Base-by-base conservation (phyloP, 1,139 yeast species). In the Magnusiomyces ingens region DNA sequence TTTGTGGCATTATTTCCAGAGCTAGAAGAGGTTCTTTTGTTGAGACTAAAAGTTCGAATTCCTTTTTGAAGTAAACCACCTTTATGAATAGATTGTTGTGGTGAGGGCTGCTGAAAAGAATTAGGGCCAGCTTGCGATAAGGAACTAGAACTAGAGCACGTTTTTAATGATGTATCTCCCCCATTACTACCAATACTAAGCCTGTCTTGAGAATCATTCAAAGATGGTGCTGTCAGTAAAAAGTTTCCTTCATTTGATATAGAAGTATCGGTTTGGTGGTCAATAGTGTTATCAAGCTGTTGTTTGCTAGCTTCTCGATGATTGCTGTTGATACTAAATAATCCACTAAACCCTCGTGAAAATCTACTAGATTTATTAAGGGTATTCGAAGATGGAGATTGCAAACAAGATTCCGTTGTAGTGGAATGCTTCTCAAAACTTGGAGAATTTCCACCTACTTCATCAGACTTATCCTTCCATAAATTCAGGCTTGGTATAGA, bases 61-160 rank as follows among this genome's bases (percentile, higher is more conserved):
- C 67, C 58, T 57, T 66, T 65, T 52, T 65, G 69, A 32, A 66
- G 55, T 51, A 65, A 59, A 41, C 55, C 58, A 26, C 60, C 64
- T 41, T 58, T 26, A 17, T 17, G 45, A 19, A n/a, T 10, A 43
- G 45, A 8, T 11, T 18, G 45, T 18, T 18, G 45, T 26, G 52
- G 49, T 3, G 52, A 43, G 4, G 32, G 32, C n/a, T 29, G 29
- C 2, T 50, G 54, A 12, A 26, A 35, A 22, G 36, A 13, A 1
- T 53, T 22, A 8, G 60, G 56, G 2, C 58, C 60, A 35, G 3
- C 42, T 53, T 15, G 63, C 56, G 42, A 37, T 41, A 32, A 42
- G 42, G 11, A 50, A 45, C 19, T 48, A 44, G 37, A 51, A 37
- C 21, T 52, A 50, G 15, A 51, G 8, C 32, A 26, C 4, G 32